Conservation (phyloP, 1,139 yeast species). For the Saccharomyces pastorianus region DNA sequence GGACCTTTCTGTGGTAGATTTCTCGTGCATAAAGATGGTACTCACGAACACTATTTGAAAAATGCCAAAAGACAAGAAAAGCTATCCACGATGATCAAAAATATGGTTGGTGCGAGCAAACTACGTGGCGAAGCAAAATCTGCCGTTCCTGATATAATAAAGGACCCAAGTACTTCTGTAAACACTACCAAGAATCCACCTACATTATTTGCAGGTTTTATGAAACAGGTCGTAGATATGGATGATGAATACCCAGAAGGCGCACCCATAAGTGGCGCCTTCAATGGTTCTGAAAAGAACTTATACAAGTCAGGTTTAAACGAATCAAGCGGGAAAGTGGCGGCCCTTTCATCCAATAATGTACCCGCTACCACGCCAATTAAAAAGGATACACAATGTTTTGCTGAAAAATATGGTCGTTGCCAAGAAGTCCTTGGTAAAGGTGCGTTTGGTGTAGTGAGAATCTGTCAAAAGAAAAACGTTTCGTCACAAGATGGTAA, state of each 20-base stretch:
- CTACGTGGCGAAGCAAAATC: conserved; percentile 72
- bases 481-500: conserved; percentile 11
- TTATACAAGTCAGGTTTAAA: background rate
- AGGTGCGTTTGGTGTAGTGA: conserved; percentile 80
- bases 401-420: conserved; percentile 61
- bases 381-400: conserved; percentile 24
- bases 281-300: conserved; percentile 3
- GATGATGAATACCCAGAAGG: conserved; percentile 9
- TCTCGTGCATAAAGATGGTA: conserved; percentile 45
- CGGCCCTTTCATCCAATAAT: background rate
- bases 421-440: conserved; percentile 74
- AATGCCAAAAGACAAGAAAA: conserved; percentile 84
- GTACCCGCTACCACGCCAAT: conserved; percentile 5
- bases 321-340: background rate
- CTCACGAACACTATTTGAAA: conserved; percentile 71
- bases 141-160: conserved; percentile 64
- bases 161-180: conserved; percentile 17
- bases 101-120: conserved; percentile 64
- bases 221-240: conserved; percentile 48
- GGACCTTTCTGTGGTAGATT: conserved; percentile 16
- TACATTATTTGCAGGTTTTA: conserved; percentile 68
- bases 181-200: conserved; percentile 40
- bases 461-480: conserved; percentile 48
- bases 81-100: conserved; percentile 77
- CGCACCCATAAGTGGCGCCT: conserved; percentile 3